Evolutionary conservation across 495 filamentous ascomycete genomes (phyloP).

Genomic region (Penicillium manginii): DNA sequence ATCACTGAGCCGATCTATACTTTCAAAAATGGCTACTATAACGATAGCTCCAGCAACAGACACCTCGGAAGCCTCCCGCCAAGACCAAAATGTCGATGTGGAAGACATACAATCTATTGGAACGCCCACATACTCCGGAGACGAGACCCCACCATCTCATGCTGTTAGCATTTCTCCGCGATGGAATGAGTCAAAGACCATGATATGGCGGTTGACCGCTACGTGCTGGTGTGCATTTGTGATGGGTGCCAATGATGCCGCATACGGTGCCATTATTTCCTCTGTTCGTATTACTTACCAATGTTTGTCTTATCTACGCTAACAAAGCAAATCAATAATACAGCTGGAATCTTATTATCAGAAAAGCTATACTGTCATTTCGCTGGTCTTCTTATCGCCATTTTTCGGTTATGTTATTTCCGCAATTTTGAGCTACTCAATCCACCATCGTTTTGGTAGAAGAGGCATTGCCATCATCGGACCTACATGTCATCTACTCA

Average conservation of each 20-base stretch:
- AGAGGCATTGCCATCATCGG: conserved; percentile 70
- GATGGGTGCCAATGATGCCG: conserved; percentile 77
- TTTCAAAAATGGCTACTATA: neutral
- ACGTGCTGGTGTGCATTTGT: conserved; percentile 45
- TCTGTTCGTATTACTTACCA: conserved; percentile 25
- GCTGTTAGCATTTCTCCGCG: conserved; percentile 20
- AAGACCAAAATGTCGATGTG: conserved; percentile 1
- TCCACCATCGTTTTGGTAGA: conserved; percentile 66
- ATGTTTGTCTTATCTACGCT: neutral
- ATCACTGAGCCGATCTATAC: neutral
- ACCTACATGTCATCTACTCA: conserved; percentile 62
- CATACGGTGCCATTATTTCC: conserved; percentile 64
- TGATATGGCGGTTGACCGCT: conserved; percentile 25
- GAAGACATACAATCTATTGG: neutral
- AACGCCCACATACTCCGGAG: neutral
- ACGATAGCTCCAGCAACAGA: neutral
- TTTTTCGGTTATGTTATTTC: conserved; percentile 57
- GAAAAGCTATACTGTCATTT: conserved; percentile 55
- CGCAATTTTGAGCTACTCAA: conserved; percentile 54
- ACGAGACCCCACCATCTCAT: conserved; percentile 14
- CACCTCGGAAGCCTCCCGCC: neutral
- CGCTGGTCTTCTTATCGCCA: conserved; percentile 62
- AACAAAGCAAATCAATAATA: neutral
- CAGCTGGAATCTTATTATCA: conserved; percentile 61
- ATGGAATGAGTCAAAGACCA: conserved; percentile 32